Percentiles rank a stretch among this genome's conserved stretches.
phyloP scores from a whole-genome alignment of 176 grass and related monocot species.

The Bonia amplexicaulis region DNA sequence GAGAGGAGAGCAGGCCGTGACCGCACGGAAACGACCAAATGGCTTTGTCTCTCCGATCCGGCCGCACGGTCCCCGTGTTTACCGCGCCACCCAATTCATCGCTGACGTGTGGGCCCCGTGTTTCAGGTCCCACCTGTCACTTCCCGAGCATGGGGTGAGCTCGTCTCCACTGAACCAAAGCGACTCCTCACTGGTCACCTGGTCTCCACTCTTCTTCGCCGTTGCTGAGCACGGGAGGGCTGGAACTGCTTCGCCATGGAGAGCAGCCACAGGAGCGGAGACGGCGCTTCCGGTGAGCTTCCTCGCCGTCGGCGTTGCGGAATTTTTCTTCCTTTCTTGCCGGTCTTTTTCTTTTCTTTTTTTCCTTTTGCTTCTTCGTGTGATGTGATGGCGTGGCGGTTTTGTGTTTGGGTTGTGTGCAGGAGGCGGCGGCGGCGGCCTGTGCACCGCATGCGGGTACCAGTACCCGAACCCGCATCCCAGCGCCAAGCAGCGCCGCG shows the following conservation, averaged over 20 bases:
- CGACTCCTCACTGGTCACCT: not conserved
- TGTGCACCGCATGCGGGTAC: conserved; percentile 60
- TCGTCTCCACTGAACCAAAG: not conserved
- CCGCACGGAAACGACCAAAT: not conserved
- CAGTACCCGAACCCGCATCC: conserved; percentile 51
- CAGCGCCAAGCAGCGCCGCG: conserved; percentile 56
- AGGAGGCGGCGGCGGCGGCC: not conserved
- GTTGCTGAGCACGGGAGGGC: conserved; percentile 1
- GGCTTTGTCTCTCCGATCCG: not conserved
- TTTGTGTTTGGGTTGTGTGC: not conserved
- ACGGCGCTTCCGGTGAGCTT: conserved; percentile 5
- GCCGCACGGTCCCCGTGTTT: not conserved
- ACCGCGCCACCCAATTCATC: not conserved
- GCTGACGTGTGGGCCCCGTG: not conserved
- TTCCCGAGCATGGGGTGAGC: not conserved
- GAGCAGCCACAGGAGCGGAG: not conserved
- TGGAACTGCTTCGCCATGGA: conserved; percentile 19
- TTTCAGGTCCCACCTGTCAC: not conserved
- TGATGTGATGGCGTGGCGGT: conserved; percentile 21
- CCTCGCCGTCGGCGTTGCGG: not conserved
- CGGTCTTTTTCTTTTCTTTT: not conserved
- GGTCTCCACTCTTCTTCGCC: not conserved
- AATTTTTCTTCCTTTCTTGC: not conserved
- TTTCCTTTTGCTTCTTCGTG: not conserved
- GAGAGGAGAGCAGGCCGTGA: not conserved